These are phyloP conservation scores for Phytophthora gonapodyides DNA, from an alignment of 352 stramenopile genomes.

Conservation along the genomic window DNA sequence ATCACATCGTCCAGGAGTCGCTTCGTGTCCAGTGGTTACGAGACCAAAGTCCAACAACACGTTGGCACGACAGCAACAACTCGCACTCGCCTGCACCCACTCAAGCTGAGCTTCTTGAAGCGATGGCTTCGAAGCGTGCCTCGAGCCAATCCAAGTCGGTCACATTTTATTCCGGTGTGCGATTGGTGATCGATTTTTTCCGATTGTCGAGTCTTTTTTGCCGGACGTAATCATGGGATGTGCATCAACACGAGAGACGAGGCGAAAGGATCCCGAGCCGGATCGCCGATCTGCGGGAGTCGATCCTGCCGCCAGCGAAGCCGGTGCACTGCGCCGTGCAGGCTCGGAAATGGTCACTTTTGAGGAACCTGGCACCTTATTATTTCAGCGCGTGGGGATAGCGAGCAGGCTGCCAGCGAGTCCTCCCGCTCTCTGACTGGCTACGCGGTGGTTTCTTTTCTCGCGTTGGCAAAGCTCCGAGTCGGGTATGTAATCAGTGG, in stretches of 20 bases:
- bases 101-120: no score
- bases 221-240: conserved; percentile 6
- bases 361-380: conserved; percentile 6
- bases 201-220: conserved; percentile 11
- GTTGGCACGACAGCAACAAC: no score
- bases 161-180: no score
- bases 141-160: no score
- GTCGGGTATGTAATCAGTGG: conserved; percentile 17
- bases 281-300: conserved; percentile 19
- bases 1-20: no score
- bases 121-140: no score
- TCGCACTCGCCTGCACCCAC: no score
- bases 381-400: conserved; percentile 16
- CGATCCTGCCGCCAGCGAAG: conserved; percentile 13
- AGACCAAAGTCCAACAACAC: no score
- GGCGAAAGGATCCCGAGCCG: conserved; percentile 23
- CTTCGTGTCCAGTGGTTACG: no score
- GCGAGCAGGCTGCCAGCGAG: conserved; percentile 6
- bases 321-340: conserved; percentile 1
- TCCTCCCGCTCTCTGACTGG: conserved; percentile 24
- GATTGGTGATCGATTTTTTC: not conserved
- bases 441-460: conserved; percentile 17
- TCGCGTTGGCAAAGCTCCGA: conserved; percentile 4
- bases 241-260: conserved; percentile 16
- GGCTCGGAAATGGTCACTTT: not conserved